These are phyloP conservation scores for Pseudogymnoascus sp. DNA, from an alignment of 2,329 filamentous ascomycete genomes.

Conservation along the genomic window DNA sequence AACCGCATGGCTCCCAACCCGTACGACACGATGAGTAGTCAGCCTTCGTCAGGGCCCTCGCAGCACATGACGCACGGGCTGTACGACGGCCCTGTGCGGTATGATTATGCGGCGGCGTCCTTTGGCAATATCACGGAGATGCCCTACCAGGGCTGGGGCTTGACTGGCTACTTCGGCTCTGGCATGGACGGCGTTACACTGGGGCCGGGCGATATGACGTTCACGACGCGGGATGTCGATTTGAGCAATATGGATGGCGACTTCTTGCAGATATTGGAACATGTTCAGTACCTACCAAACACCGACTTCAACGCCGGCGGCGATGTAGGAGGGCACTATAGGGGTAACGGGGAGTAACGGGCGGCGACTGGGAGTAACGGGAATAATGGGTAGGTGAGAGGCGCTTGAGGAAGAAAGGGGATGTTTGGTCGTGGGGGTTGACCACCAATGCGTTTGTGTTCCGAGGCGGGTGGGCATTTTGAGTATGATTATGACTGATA, in stretches of 20 bases:
- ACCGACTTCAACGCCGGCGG: not conserved
- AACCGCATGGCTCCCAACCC: not conserved
- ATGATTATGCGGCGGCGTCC: not conserved
- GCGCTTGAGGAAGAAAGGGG: not conserved
- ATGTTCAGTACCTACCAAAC: not conserved
- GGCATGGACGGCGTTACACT: not conserved
- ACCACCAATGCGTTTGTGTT: not conserved
- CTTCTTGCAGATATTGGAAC: not conserved
- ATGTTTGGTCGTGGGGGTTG: not conserved
- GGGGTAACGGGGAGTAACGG: not conserved
- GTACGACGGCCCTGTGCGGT: not conserved
- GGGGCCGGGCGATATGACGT: constrained; percentile 3
- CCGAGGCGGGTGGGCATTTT: not conserved
- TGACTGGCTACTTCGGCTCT: not conserved
- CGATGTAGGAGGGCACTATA: not conserved
- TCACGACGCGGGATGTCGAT: constrained; percentile 3
- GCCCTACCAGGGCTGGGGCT: not conserved
- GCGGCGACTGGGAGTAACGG: not conserved
- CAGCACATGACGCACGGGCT: not conserved
- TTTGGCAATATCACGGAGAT: not conserved
- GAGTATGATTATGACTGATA: constrained; percentile 5
- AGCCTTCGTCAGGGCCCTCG: not conserved
- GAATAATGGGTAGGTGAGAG: not conserved
- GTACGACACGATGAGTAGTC: not conserved
- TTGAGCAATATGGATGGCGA: not conserved